Evolutionary conservation across 169 alveolate genomes (phyloP).

Genomic region (Eimeria sp.): DNA sequence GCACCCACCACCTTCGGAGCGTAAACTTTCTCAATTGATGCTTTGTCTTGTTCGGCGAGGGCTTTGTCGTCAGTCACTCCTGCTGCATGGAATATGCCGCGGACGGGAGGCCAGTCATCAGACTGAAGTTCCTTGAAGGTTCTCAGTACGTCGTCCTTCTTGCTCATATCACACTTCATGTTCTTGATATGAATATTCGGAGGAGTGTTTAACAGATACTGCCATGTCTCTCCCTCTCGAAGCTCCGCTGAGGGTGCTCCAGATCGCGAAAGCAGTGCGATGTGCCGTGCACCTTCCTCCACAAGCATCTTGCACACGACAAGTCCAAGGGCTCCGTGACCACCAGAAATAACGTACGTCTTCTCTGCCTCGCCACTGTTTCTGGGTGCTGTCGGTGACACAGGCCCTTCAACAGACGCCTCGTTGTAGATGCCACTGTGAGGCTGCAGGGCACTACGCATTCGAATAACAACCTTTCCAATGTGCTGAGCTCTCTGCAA

Average conservation of each 20-base stretch:
- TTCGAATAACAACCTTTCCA: slow-evolving; percentile 80
- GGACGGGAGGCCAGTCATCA: slow-evolving; percentile 44
- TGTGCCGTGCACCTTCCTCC: slow-evolving; percentile 86
- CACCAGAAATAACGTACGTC: slow-evolving; percentile 83
- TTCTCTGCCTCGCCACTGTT: slow-evolving; percentile 8
- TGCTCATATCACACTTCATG: slow-evolving; percentile 72
- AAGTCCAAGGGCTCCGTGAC: slow-evolving; percentile 84
- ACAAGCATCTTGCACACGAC: slow-evolving; percentile 86
- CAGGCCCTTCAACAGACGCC: background rate
- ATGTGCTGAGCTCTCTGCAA: slow-evolving; percentile 86
- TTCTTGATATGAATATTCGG: background rate
- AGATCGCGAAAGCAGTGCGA: slow-evolving; percentile 80
- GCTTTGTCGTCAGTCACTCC: slow-evolving; percentile 87
- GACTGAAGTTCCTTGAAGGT: slow-evolving; percentile 32
- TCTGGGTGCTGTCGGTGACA: background rate
- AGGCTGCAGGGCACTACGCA: slow-evolving; percentile 53
- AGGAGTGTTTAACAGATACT: slow-evolving; percentile 16
- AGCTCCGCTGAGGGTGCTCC: slow-evolving; percentile 68
- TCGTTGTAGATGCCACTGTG: background rate
- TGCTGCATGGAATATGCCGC: slow-evolving; percentile 86
- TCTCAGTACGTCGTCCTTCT: slow-evolving; percentile 43
- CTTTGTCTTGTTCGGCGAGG: slow-evolving; percentile 79
- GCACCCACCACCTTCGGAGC: slow-evolving; percentile 89
- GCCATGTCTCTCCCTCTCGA: slow-evolving; percentile 46
- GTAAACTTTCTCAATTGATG: slow-evolving; percentile 83